A percentile compares a stretch with the other conserved stretches of the same genome.
phyloP scores from a whole-genome alignment of 2,329 filamentous ascomycete genomes.

The Onygena corvina region DNA sequence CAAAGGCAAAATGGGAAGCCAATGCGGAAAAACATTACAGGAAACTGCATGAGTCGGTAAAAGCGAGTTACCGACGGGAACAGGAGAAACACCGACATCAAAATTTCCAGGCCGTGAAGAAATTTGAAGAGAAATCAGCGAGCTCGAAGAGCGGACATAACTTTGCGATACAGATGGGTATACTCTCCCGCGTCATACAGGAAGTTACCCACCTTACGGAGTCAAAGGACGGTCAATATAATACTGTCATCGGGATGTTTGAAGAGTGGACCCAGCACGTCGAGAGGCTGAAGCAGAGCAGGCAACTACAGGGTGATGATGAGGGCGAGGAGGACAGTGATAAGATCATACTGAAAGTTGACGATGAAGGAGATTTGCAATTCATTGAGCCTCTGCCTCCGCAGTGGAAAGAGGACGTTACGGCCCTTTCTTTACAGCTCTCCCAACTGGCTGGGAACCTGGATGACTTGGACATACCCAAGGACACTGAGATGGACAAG shows the following conservation, averaged over 20 bases:
- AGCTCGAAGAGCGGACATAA: constrained; percentile 21
- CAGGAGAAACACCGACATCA: constrained; percentile 23
- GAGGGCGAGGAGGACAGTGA: background rate
- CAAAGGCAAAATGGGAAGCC: constrained; percentile 24
- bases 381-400: constrained; percentile 28
- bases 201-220: constrained; percentile 27
- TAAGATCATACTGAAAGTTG: constrained; percentile 10
- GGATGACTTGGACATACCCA: constrained; percentile 27
- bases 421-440: constrained; percentile 23
- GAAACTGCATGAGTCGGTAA: constrained; percentile 27
- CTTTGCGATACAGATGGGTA: constrained; percentile 29
- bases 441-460: constrained; percentile 28
- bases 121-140: constrained; percentile 25
- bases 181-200: constrained; percentile 30
- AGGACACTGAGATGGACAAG: constrained; percentile 20
- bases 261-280: constrained; percentile 28
- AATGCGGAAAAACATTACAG: constrained; percentile 23
- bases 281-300: constrained; percentile 15
- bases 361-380: constrained; percentile 12
- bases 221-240: constrained; percentile 22
- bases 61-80: constrained; percentile 27
- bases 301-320: background rate
- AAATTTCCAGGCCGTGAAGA: constrained; percentile 27
- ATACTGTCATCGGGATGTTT: constrained; percentile 22
- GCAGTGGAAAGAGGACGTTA: constrained; percentile 27